phyloP scores from a whole-genome alignment of 1,284 basidiomycete species.

The Rhodotorula sp. region DNA sequence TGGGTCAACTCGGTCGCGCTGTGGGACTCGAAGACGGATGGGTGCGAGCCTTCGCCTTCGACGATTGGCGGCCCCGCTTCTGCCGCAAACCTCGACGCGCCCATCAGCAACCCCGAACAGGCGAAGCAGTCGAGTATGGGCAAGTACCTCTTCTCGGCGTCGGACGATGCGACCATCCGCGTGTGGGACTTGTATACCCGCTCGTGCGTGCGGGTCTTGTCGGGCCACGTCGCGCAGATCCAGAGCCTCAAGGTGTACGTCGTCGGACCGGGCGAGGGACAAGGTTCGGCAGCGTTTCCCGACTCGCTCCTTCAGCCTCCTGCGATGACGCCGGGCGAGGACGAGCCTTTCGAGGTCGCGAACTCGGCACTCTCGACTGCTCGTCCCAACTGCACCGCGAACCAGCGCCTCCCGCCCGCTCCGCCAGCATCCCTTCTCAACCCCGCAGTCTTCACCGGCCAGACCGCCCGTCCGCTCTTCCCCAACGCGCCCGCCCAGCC shows the following conservation, averaged over 20 bases:
- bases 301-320: constrained; percentile 15
- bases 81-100: constrained; percentile 29
- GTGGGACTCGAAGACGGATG: constrained; percentile 57
- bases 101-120: constrained; percentile 35
- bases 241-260: constrained; percentile 70
- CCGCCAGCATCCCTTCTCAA: constrained; percentile 5
- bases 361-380: background rate
- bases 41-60: constrained; percentile 46
- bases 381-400: constrained; percentile 2
- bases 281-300: background rate
- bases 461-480: background rate
- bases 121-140: constrained; percentile 35
- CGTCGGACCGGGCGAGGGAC: constrained; percentile 28
- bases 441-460: background rate
- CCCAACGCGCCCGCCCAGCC: constrained; percentile 4
- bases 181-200: constrained; percentile 87
- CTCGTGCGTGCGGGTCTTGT: constrained; percentile 78
- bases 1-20: constrained; percentile 96
- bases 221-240: constrained; percentile 90
- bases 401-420: background rate
- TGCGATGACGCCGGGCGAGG: constrained; percentile 17
- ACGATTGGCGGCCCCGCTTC: constrained; percentile 5
- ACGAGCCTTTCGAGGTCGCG: background rate
- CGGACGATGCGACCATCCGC: constrained; percentile 88
- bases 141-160: constrained; percentile 94